phyloP scores from a whole-genome alignment of 2,329 filamentous ascomycete genomes.

The Blastomyces percursus region DNA sequence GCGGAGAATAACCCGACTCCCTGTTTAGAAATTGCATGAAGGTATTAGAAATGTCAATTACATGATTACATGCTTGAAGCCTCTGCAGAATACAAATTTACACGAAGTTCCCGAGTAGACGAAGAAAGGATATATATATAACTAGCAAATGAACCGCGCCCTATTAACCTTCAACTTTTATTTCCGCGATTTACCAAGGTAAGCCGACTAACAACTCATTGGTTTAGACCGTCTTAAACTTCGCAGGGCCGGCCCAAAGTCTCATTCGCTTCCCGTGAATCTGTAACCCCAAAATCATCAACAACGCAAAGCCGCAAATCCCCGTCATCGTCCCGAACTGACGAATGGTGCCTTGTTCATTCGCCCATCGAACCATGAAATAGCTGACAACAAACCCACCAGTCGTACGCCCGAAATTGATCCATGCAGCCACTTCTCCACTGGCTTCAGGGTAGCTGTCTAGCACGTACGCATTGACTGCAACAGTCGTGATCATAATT shows the following conservation, averaged over 20 bases:
- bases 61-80: background rate
- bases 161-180: background rate
- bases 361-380: constrained; percentile 43
- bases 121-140: background rate
- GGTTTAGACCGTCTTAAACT: constrained; percentile 22
- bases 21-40: background rate
- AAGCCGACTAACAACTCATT: background rate
- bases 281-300: constrained; percentile 28
- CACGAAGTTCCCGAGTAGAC: background rate
- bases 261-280: constrained; percentile 31
- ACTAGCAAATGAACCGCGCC: background rate
- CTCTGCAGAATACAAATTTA: background rate
- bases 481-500: constrained; percentile 45
- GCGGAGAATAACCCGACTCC: background rate
- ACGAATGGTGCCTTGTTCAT: constrained; percentile 32
- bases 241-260: constrained; percentile 25
- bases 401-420: constrained; percentile 40
- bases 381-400: constrained; percentile 45
- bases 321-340: constrained; percentile 41
- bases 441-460: constrained; percentile 46
- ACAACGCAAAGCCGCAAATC: constrained; percentile 29
- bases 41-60: background rate
- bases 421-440: constrained; percentile 44
- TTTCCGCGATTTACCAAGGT: background rate
- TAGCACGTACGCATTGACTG: constrained; percentile 42